These are phyloP conservation scores for Camellia japonica DNA, from an alignment of 148 eudicot species.

Conservation along the genomic window DNA sequence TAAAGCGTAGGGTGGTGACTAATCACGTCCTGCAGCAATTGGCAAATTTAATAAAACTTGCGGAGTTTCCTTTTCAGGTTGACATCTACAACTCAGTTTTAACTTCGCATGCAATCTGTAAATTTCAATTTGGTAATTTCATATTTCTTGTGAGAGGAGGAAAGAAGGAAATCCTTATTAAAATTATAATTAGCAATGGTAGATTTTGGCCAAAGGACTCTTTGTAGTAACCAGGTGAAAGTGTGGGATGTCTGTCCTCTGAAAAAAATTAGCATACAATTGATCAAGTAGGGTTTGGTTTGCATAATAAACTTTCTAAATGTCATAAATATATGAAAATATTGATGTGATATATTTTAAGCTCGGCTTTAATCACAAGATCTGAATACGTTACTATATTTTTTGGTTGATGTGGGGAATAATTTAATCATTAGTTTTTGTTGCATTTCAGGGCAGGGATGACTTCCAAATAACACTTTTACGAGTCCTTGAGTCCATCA, in stretches of 20 bases:
- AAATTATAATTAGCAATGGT: not conserved
- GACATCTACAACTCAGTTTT: not conserved
- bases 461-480: constrained; percentile 90
- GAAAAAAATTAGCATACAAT: not conserved
- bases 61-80: constrained; percentile 91
- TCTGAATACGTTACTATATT: not conserved
- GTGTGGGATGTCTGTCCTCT: not conserved
- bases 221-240: not conserved
- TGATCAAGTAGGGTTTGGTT: not conserved
- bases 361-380: not conserved
- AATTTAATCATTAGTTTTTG: not conserved
- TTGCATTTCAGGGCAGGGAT: constrained; percentile 78
- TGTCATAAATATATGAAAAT: not conserved
- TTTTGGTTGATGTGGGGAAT: not conserved
- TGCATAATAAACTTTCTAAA: not conserved
- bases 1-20: constrained; percentile 64
- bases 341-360: not conserved
- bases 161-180: not conserved
- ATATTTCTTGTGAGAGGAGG: not conserved
- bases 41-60: constrained; percentile 70
- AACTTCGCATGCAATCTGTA: not conserved
- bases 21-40: constrained; percentile 75
- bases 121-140: not conserved
- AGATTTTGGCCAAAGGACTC: not conserved
- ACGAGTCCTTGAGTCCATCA: constrained; percentile 66